Evolutionary conservation across 2,329 filamentous ascomycete species (phyloP).

Genomic region (Sphaerulina vaccinii): DNA sequence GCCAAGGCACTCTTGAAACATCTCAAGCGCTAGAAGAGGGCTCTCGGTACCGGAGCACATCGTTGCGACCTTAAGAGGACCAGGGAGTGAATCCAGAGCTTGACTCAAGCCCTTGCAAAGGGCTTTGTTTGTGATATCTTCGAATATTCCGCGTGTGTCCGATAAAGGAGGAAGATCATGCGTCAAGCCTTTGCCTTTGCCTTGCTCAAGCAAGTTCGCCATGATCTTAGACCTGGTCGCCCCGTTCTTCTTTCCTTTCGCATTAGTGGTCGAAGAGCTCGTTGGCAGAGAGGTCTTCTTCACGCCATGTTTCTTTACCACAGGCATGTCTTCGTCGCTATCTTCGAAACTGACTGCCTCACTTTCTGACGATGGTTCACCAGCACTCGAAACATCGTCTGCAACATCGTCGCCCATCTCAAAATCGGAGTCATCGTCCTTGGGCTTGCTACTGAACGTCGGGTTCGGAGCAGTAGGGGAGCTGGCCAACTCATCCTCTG

Average conservation of each 20-base stretch:
- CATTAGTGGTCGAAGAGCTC: no score
- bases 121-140: slow-evolving; percentile 46
- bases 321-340: background rate
- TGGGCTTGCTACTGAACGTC: background rate
- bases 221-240: slow-evolving; percentile 3
- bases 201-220: background rate
- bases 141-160: slow-evolving; percentile 51
- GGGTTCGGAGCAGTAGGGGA: background rate
- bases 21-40: slow-evolving; percentile 64
- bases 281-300: no score
- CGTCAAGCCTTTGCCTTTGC: slow-evolving; percentile 4
- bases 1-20: slow-evolving; percentile 48
- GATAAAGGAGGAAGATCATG: slow-evolving; percentile 48
- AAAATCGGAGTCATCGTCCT: background rate
- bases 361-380: background rate
- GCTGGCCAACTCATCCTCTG: background rate
- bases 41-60: slow-evolving; percentile 79
- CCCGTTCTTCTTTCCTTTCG: background rate
- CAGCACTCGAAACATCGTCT: background rate
- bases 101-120: slow-evolving; percentile 9
- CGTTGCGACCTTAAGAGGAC: slow-evolving; percentile 60
- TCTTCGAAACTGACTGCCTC: background rate
- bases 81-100: background rate
- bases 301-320: background rate
- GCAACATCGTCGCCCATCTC: background rate